Percentiles rank a stretch among this genome's conserved stretches.
Evolutionary conservation across 1,284 basidiomycete genomes (phyloP).

Genomic region (Microbotryum intermedium): DNA sequence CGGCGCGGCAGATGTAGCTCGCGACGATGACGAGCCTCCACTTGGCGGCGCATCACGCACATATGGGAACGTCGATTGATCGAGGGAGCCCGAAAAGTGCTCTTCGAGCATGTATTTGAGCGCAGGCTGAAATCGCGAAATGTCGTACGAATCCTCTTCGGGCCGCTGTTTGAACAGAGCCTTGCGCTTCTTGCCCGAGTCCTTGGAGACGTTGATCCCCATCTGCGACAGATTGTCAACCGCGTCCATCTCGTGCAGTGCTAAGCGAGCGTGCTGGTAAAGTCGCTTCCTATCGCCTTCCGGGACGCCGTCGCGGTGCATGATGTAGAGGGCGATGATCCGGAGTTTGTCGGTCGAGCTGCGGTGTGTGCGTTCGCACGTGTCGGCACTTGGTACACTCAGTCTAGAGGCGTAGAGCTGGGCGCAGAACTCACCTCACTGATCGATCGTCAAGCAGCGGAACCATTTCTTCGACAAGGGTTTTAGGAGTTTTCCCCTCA

Average conservation of each 20-base stretch:
- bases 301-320: slow-evolving; percentile 91
- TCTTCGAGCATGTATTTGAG: slow-evolving; percentile 83
- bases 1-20: slow-evolving; percentile 36
- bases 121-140: slow-evolving; percentile 86
- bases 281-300: slow-evolving; percentile 90
- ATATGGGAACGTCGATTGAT: slow-evolving; percentile 75
- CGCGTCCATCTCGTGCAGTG: slow-evolving; percentile 84
- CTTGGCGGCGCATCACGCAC: slow-evolving; percentile 72
- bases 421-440: slow-evolving; percentile 53
- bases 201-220: slow-evolving; percentile 69
- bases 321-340: slow-evolving; percentile 91
- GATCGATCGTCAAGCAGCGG: slow-evolving; percentile 80
- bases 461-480: slow-evolving; percentile 96
- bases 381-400: not conserved
- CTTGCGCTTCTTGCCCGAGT: slow-evolving; percentile 56
- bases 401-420: not conserved
- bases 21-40: slow-evolving; percentile 10
- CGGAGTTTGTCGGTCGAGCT: slow-evolving; percentile 89
- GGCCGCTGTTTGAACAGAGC: slow-evolving; percentile 55
- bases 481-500: slow-evolving; percentile 83
- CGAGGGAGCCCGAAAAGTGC: slow-evolving; percentile 67
- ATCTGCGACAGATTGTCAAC: slow-evolving; percentile 78
- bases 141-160: slow-evolving; percentile 81
- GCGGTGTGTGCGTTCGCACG: slow-evolving; percentile 3
- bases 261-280: slow-evolving; percentile 91